Conservation (phyloP, 1,284 basidiomycete genomes). For the Pterula multifida region DNA sequence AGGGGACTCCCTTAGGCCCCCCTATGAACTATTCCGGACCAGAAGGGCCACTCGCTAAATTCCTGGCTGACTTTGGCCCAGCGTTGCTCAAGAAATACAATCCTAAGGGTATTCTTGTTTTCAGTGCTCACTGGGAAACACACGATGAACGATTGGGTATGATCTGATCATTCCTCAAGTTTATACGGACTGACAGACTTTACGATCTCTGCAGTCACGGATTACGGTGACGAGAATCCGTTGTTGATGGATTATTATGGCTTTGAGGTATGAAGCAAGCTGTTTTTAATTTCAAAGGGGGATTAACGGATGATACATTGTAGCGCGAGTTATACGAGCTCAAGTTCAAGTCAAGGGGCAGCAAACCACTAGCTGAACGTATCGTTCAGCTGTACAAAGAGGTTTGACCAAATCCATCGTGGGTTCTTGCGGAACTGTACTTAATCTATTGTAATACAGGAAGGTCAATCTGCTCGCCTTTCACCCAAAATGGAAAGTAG, state of each 20-base stretch:
- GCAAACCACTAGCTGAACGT: conserved; percentile 38
- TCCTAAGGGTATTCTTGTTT: conserved; percentile 65
- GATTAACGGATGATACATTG: neutral
- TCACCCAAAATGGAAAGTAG: conserved; percentile 39
- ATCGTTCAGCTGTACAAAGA: conserved; percentile 50
- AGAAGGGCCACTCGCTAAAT: conserved; percentile 42
- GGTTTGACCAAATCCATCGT: conserved; percentile 19
- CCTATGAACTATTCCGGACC: conserved; percentile 29
- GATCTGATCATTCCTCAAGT: conserved; percentile 7
- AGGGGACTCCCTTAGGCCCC: conserved; percentile 10
- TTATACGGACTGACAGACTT: conserved; percentile 2
- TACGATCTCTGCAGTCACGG: conserved; percentile 36
- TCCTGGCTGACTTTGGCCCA: conserved; percentile 60
- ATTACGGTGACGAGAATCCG: conserved; percentile 64
- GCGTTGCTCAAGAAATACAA: conserved; percentile 56
- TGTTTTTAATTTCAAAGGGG: neutral
- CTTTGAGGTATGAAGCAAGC: conserved; percentile 26
- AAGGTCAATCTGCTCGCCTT: conserved; percentile 43
- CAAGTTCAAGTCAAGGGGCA: conserved; percentile 56
- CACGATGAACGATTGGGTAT: conserved; percentile 38
- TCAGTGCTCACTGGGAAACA: conserved; percentile 76
- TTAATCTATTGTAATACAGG: conserved; percentile 20
- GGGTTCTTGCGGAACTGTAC: neutral
- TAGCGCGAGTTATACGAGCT: conserved; percentile 38
- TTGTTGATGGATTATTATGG: conserved; percentile 65